Conservation (phyloP, 495 filamentous ascomycete genomes). For the Hyaloscypha hepaticicola region DNA sequence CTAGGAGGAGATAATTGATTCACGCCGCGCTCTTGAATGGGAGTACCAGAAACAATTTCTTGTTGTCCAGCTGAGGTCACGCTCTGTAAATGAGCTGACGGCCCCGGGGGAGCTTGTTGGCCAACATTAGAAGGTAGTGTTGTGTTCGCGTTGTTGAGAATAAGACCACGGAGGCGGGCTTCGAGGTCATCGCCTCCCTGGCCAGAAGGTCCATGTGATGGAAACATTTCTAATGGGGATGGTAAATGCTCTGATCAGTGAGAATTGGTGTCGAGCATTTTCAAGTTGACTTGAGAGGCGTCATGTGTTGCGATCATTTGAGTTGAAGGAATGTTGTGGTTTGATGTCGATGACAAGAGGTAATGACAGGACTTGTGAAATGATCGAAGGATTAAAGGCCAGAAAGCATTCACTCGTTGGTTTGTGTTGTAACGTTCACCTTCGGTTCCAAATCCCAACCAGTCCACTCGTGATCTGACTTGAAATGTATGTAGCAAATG, state of each 20-base stretch:
- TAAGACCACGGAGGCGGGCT: constrained; percentile 43
- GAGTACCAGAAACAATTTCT: constrained; percentile 5
- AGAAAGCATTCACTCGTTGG: neutral
- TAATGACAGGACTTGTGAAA: neutral
- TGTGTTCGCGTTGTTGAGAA: constrained; percentile 40
- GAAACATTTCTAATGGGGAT: constrained; percentile 15
- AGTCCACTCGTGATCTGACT: neutral
- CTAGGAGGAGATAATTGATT: neutral
- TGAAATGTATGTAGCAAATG: neutral
- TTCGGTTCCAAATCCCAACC: neutral
- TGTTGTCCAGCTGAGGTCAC: constrained; percentile 13
- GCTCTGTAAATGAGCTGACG: constrained; percentile 20
- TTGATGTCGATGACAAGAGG: neutral
- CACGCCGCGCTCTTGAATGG: neutral
- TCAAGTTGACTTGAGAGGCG: neutral
- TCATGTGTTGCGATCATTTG: neutral
- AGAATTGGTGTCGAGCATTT: neutral
- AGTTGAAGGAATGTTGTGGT: neutral
- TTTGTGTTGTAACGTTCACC: neutral
- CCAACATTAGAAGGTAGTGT: neutral
- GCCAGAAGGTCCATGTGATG: neutral
- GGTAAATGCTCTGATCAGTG: neutral
- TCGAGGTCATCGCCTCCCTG: constrained; percentile 35
- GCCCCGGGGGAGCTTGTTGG: neutral
- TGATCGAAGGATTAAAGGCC: neutral